Evolutionary conservation across 768 basidiomycete species (phyloP).

Genomic region (Tricholoma flavovirens): DNA sequence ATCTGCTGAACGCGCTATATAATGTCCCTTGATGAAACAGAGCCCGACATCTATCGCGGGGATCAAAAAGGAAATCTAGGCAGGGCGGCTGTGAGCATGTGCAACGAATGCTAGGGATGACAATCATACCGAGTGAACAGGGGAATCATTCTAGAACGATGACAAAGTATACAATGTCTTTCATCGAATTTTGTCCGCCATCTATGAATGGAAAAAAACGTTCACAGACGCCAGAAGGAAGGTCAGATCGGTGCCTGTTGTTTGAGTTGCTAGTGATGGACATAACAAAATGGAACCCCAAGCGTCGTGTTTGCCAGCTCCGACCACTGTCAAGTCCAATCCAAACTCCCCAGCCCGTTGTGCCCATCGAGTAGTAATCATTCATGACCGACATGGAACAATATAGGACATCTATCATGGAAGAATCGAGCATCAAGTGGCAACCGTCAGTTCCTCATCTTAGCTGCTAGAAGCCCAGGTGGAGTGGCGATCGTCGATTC

Average conservation of each 20-base stretch:
- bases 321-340: background rate
- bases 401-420: constrained; percentile 4
- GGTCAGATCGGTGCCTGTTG: background rate
- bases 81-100: background rate
- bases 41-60: background rate
- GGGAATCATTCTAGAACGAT: background rate
- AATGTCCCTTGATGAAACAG: background rate
- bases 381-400: background rate
- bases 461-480: background rate
- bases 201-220: background rate
- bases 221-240: background rate
- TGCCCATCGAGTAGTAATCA: background rate
- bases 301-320: background rate
- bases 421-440: background rate
- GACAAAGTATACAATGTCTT: background rate
- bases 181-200: background rate
- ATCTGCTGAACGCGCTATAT: background rate
- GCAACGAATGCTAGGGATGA: background rate
- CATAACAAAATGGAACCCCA: background rate
- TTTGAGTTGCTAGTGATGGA: background rate
- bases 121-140: background rate
- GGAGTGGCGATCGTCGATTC: background rate
- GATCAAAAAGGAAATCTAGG: background rate
- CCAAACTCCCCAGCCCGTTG: background rate
- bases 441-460: constrained; percentile 6